These are phyloP conservation scores for Hylodesmum podocarpum DNA, from an alignment of 306 rosid genomes.

Conservation along the genomic window DNA sequence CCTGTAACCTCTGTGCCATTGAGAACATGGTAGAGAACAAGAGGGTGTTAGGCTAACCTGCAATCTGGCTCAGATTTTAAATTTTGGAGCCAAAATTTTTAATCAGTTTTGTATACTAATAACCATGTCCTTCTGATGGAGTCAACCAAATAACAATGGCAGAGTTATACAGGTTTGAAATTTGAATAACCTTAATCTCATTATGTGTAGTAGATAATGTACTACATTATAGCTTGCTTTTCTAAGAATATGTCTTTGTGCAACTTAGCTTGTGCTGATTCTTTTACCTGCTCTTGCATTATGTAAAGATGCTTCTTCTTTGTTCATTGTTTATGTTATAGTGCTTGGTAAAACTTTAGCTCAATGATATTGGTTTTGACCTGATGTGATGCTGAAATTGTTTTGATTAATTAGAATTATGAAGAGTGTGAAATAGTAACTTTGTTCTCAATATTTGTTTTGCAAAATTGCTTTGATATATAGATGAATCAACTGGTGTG, in stretches of 20 bases:
- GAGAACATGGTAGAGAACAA: neutral
- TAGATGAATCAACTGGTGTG: slow-evolving; percentile 86
- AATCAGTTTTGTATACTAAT: neutral
- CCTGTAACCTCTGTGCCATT: neutral
- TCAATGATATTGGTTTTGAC: slow-evolving; percentile 14
- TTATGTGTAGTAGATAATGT: neutral
- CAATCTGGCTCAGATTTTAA: neutral
- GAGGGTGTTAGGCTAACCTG: neutral
- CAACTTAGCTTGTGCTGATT: neutral
- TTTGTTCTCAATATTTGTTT: slow-evolving; percentile 7
- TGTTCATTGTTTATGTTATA: neutral
- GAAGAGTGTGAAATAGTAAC: slow-evolving; percentile 20
- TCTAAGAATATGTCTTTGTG: neutral
- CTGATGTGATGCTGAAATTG: slow-evolving; percentile 7
- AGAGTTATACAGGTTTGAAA: neutral
- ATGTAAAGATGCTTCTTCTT: slow-evolving; percentile 3
- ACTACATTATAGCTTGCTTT: neutral
- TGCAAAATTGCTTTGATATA: slow-evolving; percentile 31
- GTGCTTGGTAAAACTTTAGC: slow-evolving; percentile 7
- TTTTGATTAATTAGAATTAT: slow-evolving; percentile 10
- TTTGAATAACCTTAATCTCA: neutral
- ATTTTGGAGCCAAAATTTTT: neutral
- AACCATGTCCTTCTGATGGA: neutral
- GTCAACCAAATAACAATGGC: neutral
- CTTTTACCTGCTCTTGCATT: neutral